Evolutionary conservation across 805 yeast species (phyloP).

Genomic region (Cyberlindnera subsufficiens): DNA sequence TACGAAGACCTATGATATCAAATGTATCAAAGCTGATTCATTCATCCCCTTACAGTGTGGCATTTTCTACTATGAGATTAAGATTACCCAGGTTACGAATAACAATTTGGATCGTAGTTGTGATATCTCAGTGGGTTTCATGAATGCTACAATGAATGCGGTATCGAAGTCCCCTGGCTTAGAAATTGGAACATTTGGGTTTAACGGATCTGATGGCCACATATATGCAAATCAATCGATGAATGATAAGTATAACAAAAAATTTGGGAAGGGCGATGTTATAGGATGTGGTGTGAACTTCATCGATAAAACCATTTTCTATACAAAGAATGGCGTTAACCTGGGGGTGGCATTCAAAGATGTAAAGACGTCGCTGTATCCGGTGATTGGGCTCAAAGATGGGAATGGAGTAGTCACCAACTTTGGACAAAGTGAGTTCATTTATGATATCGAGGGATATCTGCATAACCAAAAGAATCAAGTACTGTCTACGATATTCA

Average conservation of each 20-base stretch:
- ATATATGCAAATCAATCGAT: slow-evolving; percentile 32
- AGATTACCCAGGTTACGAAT: slow-evolving; percentile 29
- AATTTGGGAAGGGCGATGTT: slow-evolving; percentile 52
- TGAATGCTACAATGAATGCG: slow-evolving; percentile 25
- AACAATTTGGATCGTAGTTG: slow-evolving; percentile 22
- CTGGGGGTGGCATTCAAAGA: slow-evolving; percentile 51
- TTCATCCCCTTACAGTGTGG: slow-evolving; percentile 36
- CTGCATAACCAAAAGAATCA: slow-evolving; percentile 38
- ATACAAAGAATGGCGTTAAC: slow-evolving; percentile 74
- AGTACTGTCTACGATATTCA: slow-evolving; percentile 6
- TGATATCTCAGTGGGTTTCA: slow-evolving; percentile 41
- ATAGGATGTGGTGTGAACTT: slow-evolving; percentile 85
- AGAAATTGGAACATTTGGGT: slow-evolving; percentile 44
- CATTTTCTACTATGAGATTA: slow-evolving; percentile 47
- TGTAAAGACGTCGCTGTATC: slow-evolving; percentile 36
- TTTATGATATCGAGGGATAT: slow-evolving; percentile 54
- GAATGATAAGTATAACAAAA: slow-evolving; percentile 35
- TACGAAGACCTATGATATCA: slow-evolving; percentile 10
- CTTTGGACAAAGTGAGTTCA: slow-evolving; percentile 49
- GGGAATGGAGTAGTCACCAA: slow-evolving; percentile 30
- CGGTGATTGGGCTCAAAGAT: slow-evolving; percentile 36
- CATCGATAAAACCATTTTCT: slow-evolving; percentile 55
- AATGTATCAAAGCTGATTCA: slow-evolving; percentile 27
- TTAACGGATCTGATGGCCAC: slow-evolving; percentile 47
- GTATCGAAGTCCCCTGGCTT: slow-evolving; percentile 40